Evolutionary conservation across 305 asterid genomes (phyloP), one percentile per base, ranked within the genome.

Genomic region (Fraxinus platypoda): DNA sequence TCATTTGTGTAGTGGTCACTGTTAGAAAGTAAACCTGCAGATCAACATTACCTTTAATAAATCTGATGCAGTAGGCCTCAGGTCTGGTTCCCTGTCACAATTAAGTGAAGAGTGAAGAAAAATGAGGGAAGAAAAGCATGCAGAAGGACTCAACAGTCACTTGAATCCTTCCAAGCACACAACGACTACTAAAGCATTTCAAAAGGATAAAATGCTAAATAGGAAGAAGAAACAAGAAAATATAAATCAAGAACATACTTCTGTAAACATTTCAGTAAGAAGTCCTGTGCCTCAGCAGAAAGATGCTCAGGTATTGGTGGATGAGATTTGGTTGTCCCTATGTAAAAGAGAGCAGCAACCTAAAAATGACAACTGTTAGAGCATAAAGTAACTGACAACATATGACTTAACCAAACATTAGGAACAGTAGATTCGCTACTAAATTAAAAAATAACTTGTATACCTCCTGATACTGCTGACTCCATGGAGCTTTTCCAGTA

Each of bases 401-500:
- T 17, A 43, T 66, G 62, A n/a, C 75, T 33, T 30, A 34, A 57
- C 59, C 49, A 13, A 76, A 78, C 43, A 21, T 57, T 80, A 41
- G 33, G 25, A 19, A 72, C 41, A 28, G 43, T 68, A 70, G 76
- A 81, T 62, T 76, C 43, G 76, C 9, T 46, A 78, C 26, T 80
- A 71, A 76, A 66, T 34, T 77, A 64, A 33, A 74, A 46, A 46
- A 81, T 74, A 80, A 59, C 81, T 78, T 19, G 75, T 76, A 70
- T 84, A 93, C 98, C 97, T 94, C 99, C 87, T 92, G 98, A 86
- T 92, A 96, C 87, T 94, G 98, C 86, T 96, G 97, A 87, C 99
- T 96, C 99, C 99, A 96, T 62, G 98, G 99, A 87, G 99, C 98
- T 88, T 94, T 96, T 79, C 98, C 99, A 30, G 98, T 96, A 71